Conservation (phyloP, 768 basidiomycete genomes). For the Pleurotus platypus region DNA sequence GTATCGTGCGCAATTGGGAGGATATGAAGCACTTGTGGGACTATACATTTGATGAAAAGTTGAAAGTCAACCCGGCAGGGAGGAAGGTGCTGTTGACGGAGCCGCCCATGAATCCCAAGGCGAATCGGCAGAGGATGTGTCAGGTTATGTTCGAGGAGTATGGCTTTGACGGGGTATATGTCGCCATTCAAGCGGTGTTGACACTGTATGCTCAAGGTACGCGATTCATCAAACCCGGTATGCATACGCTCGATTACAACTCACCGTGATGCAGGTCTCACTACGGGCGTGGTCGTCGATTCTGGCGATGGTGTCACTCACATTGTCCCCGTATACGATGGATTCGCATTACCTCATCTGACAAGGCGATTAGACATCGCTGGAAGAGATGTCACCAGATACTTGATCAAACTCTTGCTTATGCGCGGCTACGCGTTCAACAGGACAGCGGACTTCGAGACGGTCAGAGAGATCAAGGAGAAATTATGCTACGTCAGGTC, state of each 20-base stretch:
- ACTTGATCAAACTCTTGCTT: slow-evolving; percentile 97
- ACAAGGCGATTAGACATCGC: slow-evolving; percentile 95
- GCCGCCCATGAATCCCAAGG: slow-evolving; percentile 98
- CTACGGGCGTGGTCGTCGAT: slow-evolving; percentile 98
- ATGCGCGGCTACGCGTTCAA: slow-evolving; percentile 99
- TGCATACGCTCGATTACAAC: background rate
- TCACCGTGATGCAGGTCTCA: slow-evolving; percentile 61
- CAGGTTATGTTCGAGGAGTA: slow-evolving; percentile 99
- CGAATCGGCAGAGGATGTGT: slow-evolving; percentile 88
- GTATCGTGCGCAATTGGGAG: slow-evolving; percentile 98
- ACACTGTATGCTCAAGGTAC: slow-evolving; percentile 97
- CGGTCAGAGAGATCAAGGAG: slow-evolving; percentile 98
- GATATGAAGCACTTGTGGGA: slow-evolving; percentile 99
- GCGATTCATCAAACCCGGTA: slow-evolving; percentile 20
- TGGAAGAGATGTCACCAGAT: slow-evolving; percentile 96
- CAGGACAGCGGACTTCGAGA: slow-evolving; percentile 98
- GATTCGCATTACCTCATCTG: slow-evolving; percentile 92
- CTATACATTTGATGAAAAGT: slow-evolving; percentile 96
- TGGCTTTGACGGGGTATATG: slow-evolving; percentile 92
- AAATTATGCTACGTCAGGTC: slow-evolving; percentile 97
- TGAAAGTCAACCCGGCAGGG: slow-evolving; percentile 82
- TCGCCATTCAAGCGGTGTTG: slow-evolving; percentile 97
- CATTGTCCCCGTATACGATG: slow-evolving; percentile 98
- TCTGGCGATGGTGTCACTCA: slow-evolving; percentile 99
- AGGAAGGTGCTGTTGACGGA: slow-evolving; percentile 93